Evolutionary conservation across 2,329 filamentous ascomycete species (phyloP).

Genomic region (Canariomyces notabilis): DNA sequence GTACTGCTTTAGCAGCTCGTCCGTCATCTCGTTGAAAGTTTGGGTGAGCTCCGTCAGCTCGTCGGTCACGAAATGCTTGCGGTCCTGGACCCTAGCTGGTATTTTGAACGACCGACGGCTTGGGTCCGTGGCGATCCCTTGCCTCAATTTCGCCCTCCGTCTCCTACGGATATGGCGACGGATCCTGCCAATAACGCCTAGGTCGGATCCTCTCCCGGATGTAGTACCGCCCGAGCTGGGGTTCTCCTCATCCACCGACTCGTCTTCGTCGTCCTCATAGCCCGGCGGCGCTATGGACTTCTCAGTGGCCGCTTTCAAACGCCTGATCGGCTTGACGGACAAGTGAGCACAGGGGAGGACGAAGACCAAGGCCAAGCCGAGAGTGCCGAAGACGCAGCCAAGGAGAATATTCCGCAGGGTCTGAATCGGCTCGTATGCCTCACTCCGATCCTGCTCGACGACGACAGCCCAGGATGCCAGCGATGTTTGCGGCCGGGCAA

Average conservation of each 20-base stretch:
- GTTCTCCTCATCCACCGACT: conserved; percentile 44
- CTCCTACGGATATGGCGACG: conserved; percentile 35
- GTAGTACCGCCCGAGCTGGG: conserved; percentile 37
- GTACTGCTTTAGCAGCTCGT: conserved; percentile 84
- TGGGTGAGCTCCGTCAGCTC: conserved; percentile 77
- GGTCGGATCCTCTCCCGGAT: conserved; percentile 40
- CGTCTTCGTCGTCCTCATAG: conserved; percentile 46
- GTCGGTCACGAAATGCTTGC: conserved; percentile 72
- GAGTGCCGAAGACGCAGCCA: conserved; percentile 78
- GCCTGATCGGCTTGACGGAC: conserved; percentile 72
- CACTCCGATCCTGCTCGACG: conserved; percentile 67
- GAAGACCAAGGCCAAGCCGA: conserved; percentile 65
- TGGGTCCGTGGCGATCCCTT: conserved; percentile 35
- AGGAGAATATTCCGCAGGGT: conserved; percentile 75
- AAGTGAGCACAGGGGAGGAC: conserved; percentile 76
- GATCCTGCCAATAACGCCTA: conserved; percentile 37
- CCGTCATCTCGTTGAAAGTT: conserved; percentile 92
- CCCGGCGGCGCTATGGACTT: conserved; percentile 65
- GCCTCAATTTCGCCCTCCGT: conserved; percentile 25
- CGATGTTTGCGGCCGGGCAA: conserved; percentile 60
- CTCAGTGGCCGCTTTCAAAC: conserved; percentile 68
- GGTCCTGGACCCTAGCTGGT: conserved; percentile 72
- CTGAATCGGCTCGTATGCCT: conserved; percentile 71
- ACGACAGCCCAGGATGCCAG: conserved; percentile 79
- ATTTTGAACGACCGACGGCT: conserved; percentile 68